Conservation (phyloP, 129 eudicot species). For the Helianthus annuus region HanXRQr2.0-SUNRISE NC_035441.2:96621939-96622438, state of each 20-base stretch:
- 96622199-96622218: background rate
- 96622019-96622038: too few species aligned
- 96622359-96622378: background rate
- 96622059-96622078: too few species aligned
- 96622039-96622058: too few species aligned
- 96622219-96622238: background rate
- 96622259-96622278: background rate
- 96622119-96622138: too few species aligned
- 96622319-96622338: background rate
- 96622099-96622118: too few species aligned
- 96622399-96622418: background rate
- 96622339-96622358: background rate
- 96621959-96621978: background rate
- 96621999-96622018: too few species aligned
- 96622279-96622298: background rate
- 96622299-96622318: background rate
- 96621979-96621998: slow-evolving; percentile 1
- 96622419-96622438: background rate
- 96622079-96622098: too few species aligned
- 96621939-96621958: background rate
- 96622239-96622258: background rate
- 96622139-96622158: too few species aligned
- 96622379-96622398: background rate
- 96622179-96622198: background rate
- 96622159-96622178: too few species aligned